These are phyloP conservation scores for Penstemon eatonii DNA, from an alignment of 257 asterid species.

Conservation along the genomic window DNA sequence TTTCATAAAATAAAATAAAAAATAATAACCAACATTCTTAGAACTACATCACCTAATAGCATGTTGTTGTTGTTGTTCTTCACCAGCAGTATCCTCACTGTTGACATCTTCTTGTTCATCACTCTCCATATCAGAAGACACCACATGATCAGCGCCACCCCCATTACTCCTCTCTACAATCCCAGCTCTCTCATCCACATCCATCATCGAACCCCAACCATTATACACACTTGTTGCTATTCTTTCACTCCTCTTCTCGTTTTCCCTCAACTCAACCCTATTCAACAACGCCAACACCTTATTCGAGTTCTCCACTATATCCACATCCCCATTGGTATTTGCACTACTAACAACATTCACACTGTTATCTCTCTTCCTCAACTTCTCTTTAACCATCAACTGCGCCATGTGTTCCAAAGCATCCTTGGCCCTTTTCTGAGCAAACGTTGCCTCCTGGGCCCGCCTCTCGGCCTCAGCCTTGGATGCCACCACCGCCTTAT, in stretches of 20 bases:
- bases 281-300: constrained; percentile 48
- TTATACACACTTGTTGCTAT: constrained; percentile 19
- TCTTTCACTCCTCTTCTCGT: constrained; percentile 26
- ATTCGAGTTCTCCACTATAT: constrained; percentile 41
- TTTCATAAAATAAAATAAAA: no score
- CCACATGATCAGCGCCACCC: constrained; percentile 12
- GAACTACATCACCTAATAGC: no score
- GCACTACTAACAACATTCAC: constrained; percentile 21
- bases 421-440: constrained; percentile 75
- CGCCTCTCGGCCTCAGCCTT: constrained; percentile 65
- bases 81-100: no score
- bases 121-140: no score
- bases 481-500: constrained; percentile 54
- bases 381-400: constrained; percentile 54
- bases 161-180: constrained; percentile 7
- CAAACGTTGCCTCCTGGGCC: constrained; percentile 68
- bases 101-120: no score
- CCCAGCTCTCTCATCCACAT: constrained; percentile 41
- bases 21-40: no score
- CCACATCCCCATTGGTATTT: constrained; percentile 30
- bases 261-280: constrained; percentile 55
- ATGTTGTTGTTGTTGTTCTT: no score
- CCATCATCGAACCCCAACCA: constrained; percentile 40
- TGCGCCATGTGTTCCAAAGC: constrained; percentile 61
- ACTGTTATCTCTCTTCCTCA: constrained; percentile 40